phyloP scores from a whole-genome alignment of 2,329 filamentous ascomycete genomes.

The Pseudonectria buxi region DNA sequence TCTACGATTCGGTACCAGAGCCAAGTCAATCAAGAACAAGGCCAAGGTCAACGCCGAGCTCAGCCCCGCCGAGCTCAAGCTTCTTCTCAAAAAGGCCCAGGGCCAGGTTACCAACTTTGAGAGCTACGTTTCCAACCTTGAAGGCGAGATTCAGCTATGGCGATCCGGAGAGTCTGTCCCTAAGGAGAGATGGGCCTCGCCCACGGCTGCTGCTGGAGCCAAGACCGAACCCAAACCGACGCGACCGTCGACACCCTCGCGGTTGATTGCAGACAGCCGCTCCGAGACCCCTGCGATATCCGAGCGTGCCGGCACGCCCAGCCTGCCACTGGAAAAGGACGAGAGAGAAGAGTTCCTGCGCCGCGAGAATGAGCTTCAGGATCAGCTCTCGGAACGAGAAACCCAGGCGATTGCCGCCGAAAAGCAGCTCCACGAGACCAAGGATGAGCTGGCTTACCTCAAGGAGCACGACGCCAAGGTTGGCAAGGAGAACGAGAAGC shows the following conservation, averaged over 20 bases:
- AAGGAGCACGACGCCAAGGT: slow-evolving; percentile 81
- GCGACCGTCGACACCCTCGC: slow-evolving; percentile 47
- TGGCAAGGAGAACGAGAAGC: slow-evolving; percentile 82
- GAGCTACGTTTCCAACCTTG: slow-evolving; percentile 73
- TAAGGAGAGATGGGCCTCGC: slow-evolving; percentile 77
- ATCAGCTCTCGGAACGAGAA: slow-evolving; percentile 92
- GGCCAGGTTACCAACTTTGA: slow-evolving; percentile 84
- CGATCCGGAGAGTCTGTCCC: slow-evolving; percentile 82
- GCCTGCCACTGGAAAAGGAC: slow-evolving; percentile 85
- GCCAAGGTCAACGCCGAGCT: slow-evolving; percentile 99
- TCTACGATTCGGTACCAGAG: slow-evolving; percentile 87
- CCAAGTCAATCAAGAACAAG: slow-evolving; percentile 99
- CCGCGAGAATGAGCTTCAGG: slow-evolving; percentile 93
- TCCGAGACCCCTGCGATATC: slow-evolving; percentile 60
- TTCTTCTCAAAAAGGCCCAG: slow-evolving; percentile 86
- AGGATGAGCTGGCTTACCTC: slow-evolving; percentile 76
- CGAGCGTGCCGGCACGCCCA: slow-evolving; percentile 81
- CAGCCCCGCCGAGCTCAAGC: slow-evolving; percentile 90
- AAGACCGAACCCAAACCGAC: slow-evolving; percentile 38
- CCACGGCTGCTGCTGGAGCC: slow-evolving; percentile 42
- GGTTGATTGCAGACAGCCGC: slow-evolving; percentile 49
- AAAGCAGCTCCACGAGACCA: slow-evolving; percentile 71
- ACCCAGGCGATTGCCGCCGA: slow-evolving; percentile 72
- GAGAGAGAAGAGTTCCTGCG: slow-evolving; percentile 93
- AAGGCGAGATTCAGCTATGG: slow-evolving; percentile 82